Evolutionary conservation across 768 basidiomycete genomes (phyloP), one percentile per base, ranked within the genome.

Genomic region (Psilocybe sp.): DNA sequence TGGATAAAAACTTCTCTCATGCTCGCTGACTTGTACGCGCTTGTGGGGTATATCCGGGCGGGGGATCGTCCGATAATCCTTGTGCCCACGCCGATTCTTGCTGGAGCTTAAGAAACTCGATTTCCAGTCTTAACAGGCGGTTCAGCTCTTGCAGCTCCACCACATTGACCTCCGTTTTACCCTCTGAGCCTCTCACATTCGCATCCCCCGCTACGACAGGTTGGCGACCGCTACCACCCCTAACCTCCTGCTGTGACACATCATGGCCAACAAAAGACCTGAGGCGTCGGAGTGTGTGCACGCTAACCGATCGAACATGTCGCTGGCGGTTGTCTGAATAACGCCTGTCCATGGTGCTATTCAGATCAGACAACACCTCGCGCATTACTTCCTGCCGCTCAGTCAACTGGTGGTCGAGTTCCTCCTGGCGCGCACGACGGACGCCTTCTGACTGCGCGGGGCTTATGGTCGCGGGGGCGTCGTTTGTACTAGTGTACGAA

Each of bases 31-130:
- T 38, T 15, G 14, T 9, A 7, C 36, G 31, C 19, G 38, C 18
- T 31, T 19, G 42, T 13, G 57, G 44, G 38, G 55, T 51, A 49
- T 68, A 70, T 15, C 63, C 64, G 31, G 67, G 68, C 8, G 66
- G 66, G 39, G 66, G 63, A n/a, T 64, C 64, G 45, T 63, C 54
- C 2, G 63, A 60, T 46, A 69, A 46, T 0, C 63, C 63, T 40
- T 54, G 59, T 13, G 64, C 65, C 67, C 64, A 67, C 7, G 57
- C 53, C 1, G 64, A 64, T 16, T 51, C 44, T 42, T 62, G 63
- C 43, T 69, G 67, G 11, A 49, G 48, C 47, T 58, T 55, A 50
- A 69, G 41, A 41, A 49, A 40, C 9, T 47, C 53, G 28, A 69
- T 62, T 50, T 64, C 61, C 34, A 59, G 51, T 19, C 44, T 53